These are phyloP conservation scores for Collybia sp. DNA, from an alignment of 768 basidiomycete species.

Conservation along the genomic window DNA sequence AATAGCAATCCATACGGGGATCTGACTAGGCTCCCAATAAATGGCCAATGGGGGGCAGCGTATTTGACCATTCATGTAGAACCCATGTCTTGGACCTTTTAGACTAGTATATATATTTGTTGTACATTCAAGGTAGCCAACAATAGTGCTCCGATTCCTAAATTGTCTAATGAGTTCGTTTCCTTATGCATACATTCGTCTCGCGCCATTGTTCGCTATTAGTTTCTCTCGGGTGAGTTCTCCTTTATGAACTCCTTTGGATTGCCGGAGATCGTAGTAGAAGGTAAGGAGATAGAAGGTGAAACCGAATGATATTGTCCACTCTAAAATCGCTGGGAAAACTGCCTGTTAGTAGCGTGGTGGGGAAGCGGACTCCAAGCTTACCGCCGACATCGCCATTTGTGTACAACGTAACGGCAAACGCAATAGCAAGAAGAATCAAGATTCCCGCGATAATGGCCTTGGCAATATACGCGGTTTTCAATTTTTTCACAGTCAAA, in stretches of 20 bases:
- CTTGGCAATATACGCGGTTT: constrained; percentile 55
- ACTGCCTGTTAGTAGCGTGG: not conserved
- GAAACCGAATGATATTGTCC: constrained; percentile 69
- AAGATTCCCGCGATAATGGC: constrained; percentile 53
- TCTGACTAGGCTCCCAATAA: no score
- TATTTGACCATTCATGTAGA: no score
- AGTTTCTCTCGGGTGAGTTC: constrained; percentile 33
- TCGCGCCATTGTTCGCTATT: not conserved
- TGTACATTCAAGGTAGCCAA: no score
- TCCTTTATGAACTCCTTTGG: constrained; percentile 47
- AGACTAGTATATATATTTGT: no score
- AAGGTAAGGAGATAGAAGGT: constrained; percentile 73
- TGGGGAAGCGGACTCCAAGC: constrained; percentile 4
- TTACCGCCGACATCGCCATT: constrained; percentile 46
- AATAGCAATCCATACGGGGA: no score
- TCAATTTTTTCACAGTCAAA: constrained; percentile 35
- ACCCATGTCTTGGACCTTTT: no score
- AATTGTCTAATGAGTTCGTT: no score
- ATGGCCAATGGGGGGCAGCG: no score
- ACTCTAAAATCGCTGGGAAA: constrained; percentile 60
- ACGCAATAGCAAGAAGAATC: constrained; percentile 58
- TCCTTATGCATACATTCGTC: no score
- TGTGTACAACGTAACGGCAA: constrained; percentile 46
- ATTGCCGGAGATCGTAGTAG: constrained; percentile 62
- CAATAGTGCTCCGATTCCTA: no score